Evolutionary conservation across 2,329 filamentous ascomycete species (phyloP), one percentile per base, ranked within the genome.

Genomic region (Microsporum audouinii): DNA sequence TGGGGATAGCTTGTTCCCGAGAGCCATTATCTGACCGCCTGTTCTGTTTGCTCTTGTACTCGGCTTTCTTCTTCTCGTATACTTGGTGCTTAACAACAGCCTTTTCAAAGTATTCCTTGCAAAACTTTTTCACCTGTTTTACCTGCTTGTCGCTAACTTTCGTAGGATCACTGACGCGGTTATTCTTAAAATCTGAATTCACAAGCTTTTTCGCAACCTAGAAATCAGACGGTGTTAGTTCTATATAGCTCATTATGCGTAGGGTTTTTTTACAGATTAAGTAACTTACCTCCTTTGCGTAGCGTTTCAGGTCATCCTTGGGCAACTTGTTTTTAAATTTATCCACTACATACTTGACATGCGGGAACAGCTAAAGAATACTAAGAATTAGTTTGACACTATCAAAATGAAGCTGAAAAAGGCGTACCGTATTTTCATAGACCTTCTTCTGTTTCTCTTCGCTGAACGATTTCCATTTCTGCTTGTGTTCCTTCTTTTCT

Each of bases 371-470:
- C 90, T 94, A 60, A 33, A 60, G 6, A 27, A 6, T 17, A 27
- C 12, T 55, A 6, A 7, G 23, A 8, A 58, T 59, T 47, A 59
- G 57, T 17, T 5, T 57, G n/a, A 23, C 17, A 8, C 31, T 55
- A 27, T 10, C 23, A 14, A 14, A 41, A 12, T 14, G 29, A 23
- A 23, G 29, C n/a, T 7, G 3, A 34, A 47, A 29, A 34, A 31
- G 27, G 10, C 88, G 73, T 80, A 95, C 90, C 58, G 91, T 95
- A 70, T 91, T 91, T 73, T 96, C 91, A 69, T 96, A 97, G 1
- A 96, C 80, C 77, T 90, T 96, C 83, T 91, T 95, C 75, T 94
- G 89, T 75, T 96, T 96, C 66, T 96, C 91, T 66, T 79, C 72
- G 60, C 75, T 73, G 62, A 77, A 77, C 58, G 75, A 79, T 69